phyloP scores from a whole-genome alignment of 441 rosid genomes.

The Bruguiera hainesii region DNA sequence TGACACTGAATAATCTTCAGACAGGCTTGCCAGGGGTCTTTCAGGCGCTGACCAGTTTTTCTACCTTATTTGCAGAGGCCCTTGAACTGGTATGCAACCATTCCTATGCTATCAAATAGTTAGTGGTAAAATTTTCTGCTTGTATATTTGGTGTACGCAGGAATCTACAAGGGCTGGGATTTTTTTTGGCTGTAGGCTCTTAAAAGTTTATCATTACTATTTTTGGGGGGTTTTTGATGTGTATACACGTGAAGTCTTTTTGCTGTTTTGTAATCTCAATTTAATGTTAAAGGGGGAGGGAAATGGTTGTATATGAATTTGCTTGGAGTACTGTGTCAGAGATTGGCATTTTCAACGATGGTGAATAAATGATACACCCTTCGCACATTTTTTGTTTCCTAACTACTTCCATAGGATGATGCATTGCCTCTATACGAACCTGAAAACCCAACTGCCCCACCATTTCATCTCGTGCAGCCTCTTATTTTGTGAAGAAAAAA shows the following conservation, averaged over 20 bases:
- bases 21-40: constrained; percentile 94
- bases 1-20: constrained; percentile 82
- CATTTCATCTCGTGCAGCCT: too few species aligned
- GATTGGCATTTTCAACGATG: constrained; percentile 21
- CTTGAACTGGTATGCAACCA: constrained; percentile 64
- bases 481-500: too few species aligned
- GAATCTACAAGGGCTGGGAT: constrained; percentile 29
- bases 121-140: constrained; percentile 9
- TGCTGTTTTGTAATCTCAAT: constrained; percentile 13
- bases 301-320: constrained; percentile 40
- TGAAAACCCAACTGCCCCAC: too few species aligned
- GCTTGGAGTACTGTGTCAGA: constrained; percentile 30
- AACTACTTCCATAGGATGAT: too few species aligned
- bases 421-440: too few species aligned
- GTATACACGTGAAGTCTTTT: constrained; percentile 38
- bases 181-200: constrained; percentile 33
- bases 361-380: constrained; percentile 26
- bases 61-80: constrained; percentile 63
- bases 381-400: not conserved
- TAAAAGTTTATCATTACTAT: constrained; percentile 11
- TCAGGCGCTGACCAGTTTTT: constrained; percentile 81
- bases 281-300: not conserved
- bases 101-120: constrained; percentile 73
- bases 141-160: constrained; percentile 27
- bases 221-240: constrained; percentile 24